Conservation (phyloP, 2,329 filamentous ascomycete genomes). For the Albophoma yamanashiensis region DNA sequence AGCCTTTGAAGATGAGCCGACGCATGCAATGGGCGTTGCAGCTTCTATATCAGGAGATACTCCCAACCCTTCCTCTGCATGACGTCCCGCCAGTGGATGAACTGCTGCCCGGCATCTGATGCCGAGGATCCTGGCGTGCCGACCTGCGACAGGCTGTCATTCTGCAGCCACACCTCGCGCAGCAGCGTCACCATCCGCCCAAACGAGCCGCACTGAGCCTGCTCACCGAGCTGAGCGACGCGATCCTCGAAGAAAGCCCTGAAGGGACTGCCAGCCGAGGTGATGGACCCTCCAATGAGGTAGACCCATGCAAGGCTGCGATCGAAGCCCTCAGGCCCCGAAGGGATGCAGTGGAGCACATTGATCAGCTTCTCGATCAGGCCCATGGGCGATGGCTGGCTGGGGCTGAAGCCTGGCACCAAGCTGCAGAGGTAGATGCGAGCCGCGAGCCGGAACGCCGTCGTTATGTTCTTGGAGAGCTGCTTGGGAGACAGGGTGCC, state of each 20-base stretch:
- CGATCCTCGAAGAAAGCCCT: constrained; percentile 69
- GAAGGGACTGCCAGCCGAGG: constrained; percentile 62
- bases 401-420: constrained; percentile 75
- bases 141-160: constrained; percentile 39
- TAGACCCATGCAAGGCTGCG: constrained; percentile 89
- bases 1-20: constrained; percentile 18
- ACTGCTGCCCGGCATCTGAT: constrained; percentile 38
- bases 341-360: constrained; percentile 71
- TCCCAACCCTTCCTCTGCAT: constrained; percentile 91
- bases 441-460: constrained; percentile 82
- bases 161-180: constrained; percentile 74
- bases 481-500: constrained; percentile 73
- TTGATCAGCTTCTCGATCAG: constrained; percentile 70
- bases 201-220: constrained; percentile 74
- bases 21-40: constrained; percentile 4
- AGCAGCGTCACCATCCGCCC: constrained; percentile 72
- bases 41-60: constrained; percentile 68
- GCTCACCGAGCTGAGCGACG: constrained; percentile 61
- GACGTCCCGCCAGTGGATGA: constrained; percentile 88
- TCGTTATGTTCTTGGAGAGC: constrained; percentile 78
- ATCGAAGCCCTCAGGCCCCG: constrained; percentile 74
- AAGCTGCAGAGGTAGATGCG: constrained; percentile 96
- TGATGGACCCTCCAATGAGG: constrained; percentile 74
- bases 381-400: constrained; percentile 61
- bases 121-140: constrained; percentile 24